Conservation (phyloP, 129 eudicot genomes). For the Lonicera japonica region DNA sequence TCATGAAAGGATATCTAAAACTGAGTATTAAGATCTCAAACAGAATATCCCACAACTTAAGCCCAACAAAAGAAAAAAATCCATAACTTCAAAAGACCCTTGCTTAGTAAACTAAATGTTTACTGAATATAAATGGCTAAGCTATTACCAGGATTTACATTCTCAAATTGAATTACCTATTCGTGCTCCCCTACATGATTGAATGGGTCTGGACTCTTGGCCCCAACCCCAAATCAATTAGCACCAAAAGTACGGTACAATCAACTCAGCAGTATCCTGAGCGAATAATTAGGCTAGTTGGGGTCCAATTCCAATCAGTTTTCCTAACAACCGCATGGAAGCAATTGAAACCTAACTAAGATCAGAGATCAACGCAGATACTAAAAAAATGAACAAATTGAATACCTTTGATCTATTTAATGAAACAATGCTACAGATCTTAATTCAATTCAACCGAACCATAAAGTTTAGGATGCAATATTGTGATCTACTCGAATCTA, state of each 20-base stretch:
- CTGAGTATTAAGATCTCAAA: background rate
- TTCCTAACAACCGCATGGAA: too few relatives aligned
- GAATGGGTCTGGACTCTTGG: slow-evolving; percentile 9
- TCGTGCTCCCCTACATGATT: slow-evolving; percentile 17
- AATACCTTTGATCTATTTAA: too few relatives aligned
- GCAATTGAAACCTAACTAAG: too few relatives aligned
- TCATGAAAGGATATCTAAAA: background rate
- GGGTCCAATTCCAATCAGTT: too few relatives aligned
- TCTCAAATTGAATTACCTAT: background rate
- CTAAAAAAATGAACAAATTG: too few relatives aligned
- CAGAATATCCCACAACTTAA: background rate
- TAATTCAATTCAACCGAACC: slow-evolving; percentile 2
- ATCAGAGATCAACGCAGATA: too few relatives aligned
- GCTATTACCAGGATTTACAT: too few relatives aligned
- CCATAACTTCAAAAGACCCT: background rate
- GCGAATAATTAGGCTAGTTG: too few relatives aligned
- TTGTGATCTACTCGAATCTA: slow-evolving; percentile 13
- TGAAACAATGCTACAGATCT: background rate
- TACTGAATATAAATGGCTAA: too few relatives aligned
- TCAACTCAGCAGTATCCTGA: too few relatives aligned
- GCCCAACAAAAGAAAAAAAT: background rate
- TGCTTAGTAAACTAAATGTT: background rate
- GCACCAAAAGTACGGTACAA: too few relatives aligned
- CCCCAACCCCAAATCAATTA: slow-evolving; percentile 5
- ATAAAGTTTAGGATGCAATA: background rate